Percentiles rank a stretch among this genome's conserved stretches.
These are phyloP conservation scores for Eimeria sp. DNA, from an alignment of 169 alveolate genomes.

Conservation along the genomic window DNA sequence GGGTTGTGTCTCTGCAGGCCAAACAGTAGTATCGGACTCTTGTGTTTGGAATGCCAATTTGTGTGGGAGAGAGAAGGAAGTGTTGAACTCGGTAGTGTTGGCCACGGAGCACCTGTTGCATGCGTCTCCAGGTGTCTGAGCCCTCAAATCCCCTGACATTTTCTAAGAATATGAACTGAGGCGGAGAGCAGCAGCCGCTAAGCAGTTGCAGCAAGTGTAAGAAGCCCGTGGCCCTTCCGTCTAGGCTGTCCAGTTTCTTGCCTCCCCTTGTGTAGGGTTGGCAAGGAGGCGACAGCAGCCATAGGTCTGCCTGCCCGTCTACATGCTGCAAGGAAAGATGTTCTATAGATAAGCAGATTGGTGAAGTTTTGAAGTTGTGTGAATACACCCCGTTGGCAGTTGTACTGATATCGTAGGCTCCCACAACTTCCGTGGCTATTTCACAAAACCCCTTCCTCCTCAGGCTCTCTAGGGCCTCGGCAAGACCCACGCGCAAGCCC, in stretches of 20 bases:
- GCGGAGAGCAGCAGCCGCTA: conserved; percentile 80
- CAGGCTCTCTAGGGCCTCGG: conserved; percentile 76
- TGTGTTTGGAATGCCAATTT: conserved; percentile 90
- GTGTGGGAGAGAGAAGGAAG: conserved; percentile 89
- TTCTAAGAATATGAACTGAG: conserved; percentile 88
- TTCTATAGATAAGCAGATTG: conserved; percentile 45
- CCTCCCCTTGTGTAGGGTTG: conserved; percentile 91
- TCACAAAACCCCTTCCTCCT: not conserved
- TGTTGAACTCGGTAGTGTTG: conserved; percentile 85
- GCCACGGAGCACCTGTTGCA: conserved; percentile 77
- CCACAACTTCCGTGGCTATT: not conserved
- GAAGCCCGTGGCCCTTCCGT: conserved; percentile 85
- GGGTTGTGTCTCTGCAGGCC: conserved; percentile 83
- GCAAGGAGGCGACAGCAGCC: conserved; percentile 93
- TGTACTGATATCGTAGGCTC: conserved; percentile 84
- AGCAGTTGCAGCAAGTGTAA: conserved; percentile 85
- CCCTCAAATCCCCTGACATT: conserved; percentile 91
- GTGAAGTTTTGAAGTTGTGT: conserved; percentile 81
- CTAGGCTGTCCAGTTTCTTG: conserved; percentile 83
- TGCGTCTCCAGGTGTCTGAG: conserved; percentile 86
- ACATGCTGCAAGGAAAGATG: conserved; percentile 66
- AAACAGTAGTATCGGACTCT: conserved; percentile 91
- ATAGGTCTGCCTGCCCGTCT: conserved; percentile 85
- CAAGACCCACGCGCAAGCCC: conserved; percentile 86
- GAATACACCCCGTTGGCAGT: conserved; percentile 84